Evolutionary conservation across 73 alveolate species (phyloP).

Genomic region (Uronychia setigera): DNA sequence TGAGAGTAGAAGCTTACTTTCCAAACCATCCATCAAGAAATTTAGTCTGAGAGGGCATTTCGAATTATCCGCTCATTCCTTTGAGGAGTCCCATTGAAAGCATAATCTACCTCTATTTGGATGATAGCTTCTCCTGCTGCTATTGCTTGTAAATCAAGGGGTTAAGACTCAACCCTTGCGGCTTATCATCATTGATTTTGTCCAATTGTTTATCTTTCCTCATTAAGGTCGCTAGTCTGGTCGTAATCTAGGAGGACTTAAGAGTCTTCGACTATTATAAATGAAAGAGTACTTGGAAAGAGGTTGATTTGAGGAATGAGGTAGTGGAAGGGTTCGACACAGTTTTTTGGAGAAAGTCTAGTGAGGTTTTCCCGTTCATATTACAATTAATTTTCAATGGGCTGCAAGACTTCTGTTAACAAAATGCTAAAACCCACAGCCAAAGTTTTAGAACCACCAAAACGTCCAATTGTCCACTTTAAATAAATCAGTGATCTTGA

Average conservation of each 20-base stretch:
- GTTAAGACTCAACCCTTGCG: background rate
- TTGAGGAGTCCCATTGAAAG: background rate
- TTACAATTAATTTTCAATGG: background rate
- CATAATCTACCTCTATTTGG: background rate
- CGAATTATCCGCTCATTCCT: background rate
- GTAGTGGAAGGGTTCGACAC: too few relatives aligned
- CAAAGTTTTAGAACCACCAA: background rate
- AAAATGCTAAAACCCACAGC: background rate
- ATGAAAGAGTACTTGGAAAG: background rate
- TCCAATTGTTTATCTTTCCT: too few relatives aligned
- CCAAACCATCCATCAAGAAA: background rate
- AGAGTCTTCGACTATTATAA: background rate
- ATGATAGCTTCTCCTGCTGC: background rate
- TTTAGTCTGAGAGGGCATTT: background rate
- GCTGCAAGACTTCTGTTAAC: background rate
- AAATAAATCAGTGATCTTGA: background rate
- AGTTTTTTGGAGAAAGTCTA: background rate
- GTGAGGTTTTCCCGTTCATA: background rate
- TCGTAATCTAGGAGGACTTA: background rate
- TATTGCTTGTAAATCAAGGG: background rate
- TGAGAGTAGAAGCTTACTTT: constrained; percentile 1
- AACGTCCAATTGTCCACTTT: background rate
- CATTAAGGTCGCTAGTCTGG: too few relatives aligned
- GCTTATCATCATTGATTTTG: background rate
- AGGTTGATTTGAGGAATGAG: background rate